These are phyloP conservation scores for Sorghum bicolor DNA, from an alignment of 176 grass and related monocot species.

Conservation along the genomic window DNA sequence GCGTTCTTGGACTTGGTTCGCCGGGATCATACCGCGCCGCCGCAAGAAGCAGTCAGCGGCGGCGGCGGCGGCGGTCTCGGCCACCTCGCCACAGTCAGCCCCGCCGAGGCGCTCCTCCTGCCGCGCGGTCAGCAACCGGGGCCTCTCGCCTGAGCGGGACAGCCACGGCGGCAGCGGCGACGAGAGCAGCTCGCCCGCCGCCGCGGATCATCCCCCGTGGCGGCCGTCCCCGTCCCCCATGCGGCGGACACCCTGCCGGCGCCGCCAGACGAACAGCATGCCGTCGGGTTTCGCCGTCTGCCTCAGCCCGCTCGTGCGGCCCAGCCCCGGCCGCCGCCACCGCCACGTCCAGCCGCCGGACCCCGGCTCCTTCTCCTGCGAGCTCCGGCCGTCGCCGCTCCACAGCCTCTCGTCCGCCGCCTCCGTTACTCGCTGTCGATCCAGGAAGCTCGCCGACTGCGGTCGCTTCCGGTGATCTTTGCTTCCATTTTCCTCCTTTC, in stretches of 20 bases:
- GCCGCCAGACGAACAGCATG: conserved; percentile 28
- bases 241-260: conserved; percentile 41
- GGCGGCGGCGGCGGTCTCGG: background rate
- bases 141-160: conserved; percentile 54
- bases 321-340: conserved; percentile 52
- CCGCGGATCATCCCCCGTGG: conserved; percentile 48
- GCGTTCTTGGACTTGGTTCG: conserved; percentile 56
- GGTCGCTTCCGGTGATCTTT: conserved; percentile 66
- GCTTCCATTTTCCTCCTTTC: background rate
- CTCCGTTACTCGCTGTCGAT: conserved; percentile 58
- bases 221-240: conserved; percentile 62
- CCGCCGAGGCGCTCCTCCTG: conserved; percentile 42
- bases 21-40: conserved; percentile 48
- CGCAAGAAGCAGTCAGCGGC: conserved; percentile 38
- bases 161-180: conserved; percentile 21
- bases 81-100: background rate
- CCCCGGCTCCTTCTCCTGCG: conserved; percentile 37
- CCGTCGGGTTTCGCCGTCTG: conserved; percentile 64
- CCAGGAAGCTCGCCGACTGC: conserved; percentile 64
- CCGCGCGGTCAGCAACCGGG: conserved; percentile 46
- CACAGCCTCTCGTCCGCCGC: conserved; percentile 35
- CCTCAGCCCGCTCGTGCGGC: conserved; percentile 85
- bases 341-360: conserved; percentile 43
- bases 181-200: conserved; percentile 39
- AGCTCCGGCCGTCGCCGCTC: conserved; percentile 65